Conservation (phyloP, 2,329 filamentous ascomycete genomes). For the Aureobasidium musti region DNA sequence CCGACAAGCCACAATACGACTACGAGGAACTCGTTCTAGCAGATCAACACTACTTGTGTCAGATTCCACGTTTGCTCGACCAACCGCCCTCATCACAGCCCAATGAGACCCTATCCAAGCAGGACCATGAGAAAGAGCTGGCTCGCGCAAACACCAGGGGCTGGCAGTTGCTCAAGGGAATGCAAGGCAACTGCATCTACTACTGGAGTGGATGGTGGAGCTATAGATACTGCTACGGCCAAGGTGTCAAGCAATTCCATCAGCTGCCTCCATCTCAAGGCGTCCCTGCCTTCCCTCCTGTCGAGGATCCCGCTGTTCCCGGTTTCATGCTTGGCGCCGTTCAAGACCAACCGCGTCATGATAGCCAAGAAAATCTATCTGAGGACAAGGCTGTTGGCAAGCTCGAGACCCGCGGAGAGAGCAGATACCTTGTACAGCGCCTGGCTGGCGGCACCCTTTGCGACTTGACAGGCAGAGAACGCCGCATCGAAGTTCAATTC, state of each 20-base stretch:
- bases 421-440: slow-evolving; percentile 81
- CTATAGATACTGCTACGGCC: slow-evolving; percentile 90
- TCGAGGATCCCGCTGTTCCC: slow-evolving; percentile 72
- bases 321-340: slow-evolving; percentile 76
- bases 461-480: slow-evolving; percentile 77
- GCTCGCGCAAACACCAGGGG: slow-evolving; percentile 74
- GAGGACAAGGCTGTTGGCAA: slow-evolving; percentile 39
- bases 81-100: slow-evolving; percentile 40
- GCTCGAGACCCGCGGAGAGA: slow-evolving; percentile 78
- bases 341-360: slow-evolving; percentile 38
- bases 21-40: slow-evolving; percentile 77
- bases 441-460: slow-evolving; percentile 78
- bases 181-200: slow-evolving; percentile 81
- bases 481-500: slow-evolving; percentile 82
- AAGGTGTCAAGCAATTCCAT: slow-evolving; percentile 87
- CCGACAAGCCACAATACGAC: slow-evolving; percentile 33
- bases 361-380: slow-evolving; percentile 35
- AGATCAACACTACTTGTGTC: slow-evolving; percentile 76
- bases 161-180: slow-evolving; percentile 74
- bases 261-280: slow-evolving; percentile 71
- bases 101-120: slow-evolving; percentile 44
- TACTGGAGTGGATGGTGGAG: slow-evolving; percentile 91
- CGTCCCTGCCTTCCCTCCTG: slow-evolving; percentile 67
- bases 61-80: slow-evolving; percentile 70
- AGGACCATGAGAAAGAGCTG: slow-evolving; percentile 78